Evolutionary conservation across 805 yeast genomes (phyloP).

Genomic region (Metschnikowia koreensis): DNA sequence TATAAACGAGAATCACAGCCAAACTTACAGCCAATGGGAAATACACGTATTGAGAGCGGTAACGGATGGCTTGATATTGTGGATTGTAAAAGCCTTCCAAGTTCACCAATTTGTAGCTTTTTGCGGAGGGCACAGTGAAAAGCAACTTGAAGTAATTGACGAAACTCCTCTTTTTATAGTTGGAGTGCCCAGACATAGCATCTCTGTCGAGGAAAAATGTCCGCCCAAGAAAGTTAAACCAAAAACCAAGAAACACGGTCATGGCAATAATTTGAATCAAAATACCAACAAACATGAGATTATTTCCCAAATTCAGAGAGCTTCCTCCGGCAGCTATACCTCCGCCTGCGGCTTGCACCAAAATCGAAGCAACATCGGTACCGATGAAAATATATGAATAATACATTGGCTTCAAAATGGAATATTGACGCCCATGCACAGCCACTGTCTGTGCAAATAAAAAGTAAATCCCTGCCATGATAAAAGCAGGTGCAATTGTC

Average conservation of each 20-base stretch:
- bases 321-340: constrained; percentile 29
- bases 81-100: constrained; percentile 34
- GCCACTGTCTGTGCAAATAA: constrained; percentile 41
- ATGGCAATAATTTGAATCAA: constrained; percentile 38
- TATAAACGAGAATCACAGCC: constrained; percentile 33
- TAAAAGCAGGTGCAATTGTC: constrained; percentile 42
- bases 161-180: constrained; percentile 10
- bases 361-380: constrained; percentile 34
- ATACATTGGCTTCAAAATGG: constrained; percentile 42
- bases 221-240: constrained; percentile 36
- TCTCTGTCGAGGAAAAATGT: constrained; percentile 28
- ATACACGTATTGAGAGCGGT: constrained; percentile 25
- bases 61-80: constrained; percentile 25
- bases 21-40: constrained; percentile 35
- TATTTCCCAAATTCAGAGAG: constrained; percentile 32
- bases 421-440: constrained; percentile 37
- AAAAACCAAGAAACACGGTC: constrained; percentile 35
- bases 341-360: constrained; percentile 42
- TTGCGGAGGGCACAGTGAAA: constrained; percentile 25
- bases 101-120: constrained; percentile 20
- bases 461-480: constrained; percentile 45
- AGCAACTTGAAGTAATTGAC: constrained; percentile 29
- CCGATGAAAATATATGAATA: constrained; percentile 42
- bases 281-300: constrained; percentile 40
- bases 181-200: constrained; percentile 11